Percentiles rank a stretch among this genome's conserved stretches.
These are phyloP conservation scores for Sporisorium iseilematis-ciliati DNA, from an alignment of 1,284 basidiomycete genomes.

Conservation along the genomic window DNA sequence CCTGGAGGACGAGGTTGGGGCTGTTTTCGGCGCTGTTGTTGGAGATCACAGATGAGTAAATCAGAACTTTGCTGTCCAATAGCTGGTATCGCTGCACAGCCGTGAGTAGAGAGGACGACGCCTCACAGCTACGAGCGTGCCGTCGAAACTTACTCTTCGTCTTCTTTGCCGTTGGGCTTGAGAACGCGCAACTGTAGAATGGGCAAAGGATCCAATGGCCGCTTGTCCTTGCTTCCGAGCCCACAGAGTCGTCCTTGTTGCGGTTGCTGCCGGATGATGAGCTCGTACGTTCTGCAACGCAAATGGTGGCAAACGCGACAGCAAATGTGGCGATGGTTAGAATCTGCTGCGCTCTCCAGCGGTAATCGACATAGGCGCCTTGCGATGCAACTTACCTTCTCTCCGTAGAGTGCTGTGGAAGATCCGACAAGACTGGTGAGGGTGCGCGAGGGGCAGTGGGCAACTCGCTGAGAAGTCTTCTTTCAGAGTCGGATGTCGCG, in stretches of 20 bases:
- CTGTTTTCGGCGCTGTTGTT: constrained; percentile 45
- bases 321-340: not conserved
- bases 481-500: not conserved
- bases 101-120: not conserved
- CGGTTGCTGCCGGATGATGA: constrained; percentile 55
- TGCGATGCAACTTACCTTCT: constrained; percentile 21
- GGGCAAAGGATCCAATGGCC: constrained; percentile 56
- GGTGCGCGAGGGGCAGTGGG: constrained; percentile 26
- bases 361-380: not conserved
- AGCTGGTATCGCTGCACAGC: not conserved
- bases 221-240: constrained; percentile 55
- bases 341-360: not conserved
- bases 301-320: not conserved
- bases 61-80: not conserved
- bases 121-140: not conserved
- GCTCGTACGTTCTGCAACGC: constrained; percentile 37
- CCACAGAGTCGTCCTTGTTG: constrained; percentile 51
- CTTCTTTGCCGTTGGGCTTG: constrained; percentile 35
- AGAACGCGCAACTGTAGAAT: constrained; percentile 54
- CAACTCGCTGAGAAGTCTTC: constrained; percentile 7
- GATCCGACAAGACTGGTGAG: constrained; percentile 29
- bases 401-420: constrained; percentile 26
- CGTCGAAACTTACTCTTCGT: constrained; percentile 43
- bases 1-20: constrained; percentile 48
- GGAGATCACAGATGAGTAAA: too few species aligned